Conservation (phyloP, 139 green algal genomes). For the Chlamydomonas sphaeroides region DNA sequence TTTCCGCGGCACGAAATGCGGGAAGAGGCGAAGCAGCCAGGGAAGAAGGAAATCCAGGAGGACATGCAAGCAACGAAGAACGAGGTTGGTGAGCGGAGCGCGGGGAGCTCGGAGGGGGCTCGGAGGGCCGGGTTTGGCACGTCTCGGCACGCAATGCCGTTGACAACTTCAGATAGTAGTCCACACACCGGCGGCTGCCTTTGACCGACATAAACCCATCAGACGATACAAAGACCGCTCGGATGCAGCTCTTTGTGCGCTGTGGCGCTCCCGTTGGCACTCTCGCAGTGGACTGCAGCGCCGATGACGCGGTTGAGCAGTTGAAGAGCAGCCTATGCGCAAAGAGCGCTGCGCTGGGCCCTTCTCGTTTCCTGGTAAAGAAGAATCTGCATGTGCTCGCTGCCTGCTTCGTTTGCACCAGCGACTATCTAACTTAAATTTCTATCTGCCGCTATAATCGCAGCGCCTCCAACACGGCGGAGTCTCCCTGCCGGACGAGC, state of each 20-base stretch:
- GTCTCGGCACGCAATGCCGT: no score
- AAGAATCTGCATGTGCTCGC: not conserved
- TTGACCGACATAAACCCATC: no score
- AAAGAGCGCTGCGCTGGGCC: not conserved
- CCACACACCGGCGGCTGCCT: no score
- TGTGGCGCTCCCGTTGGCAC: slow-evolving; percentile 30
- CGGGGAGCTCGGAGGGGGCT: no score
- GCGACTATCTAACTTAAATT: not conserved
- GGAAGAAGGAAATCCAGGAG: no score
- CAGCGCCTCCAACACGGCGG: slow-evolving; percentile 39
- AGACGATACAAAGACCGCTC: no score
- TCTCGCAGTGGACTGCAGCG: not conserved
- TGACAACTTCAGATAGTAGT: no score
- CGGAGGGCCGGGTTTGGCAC: no score
- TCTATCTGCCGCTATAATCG: not conserved
- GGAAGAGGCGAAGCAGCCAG: no score
- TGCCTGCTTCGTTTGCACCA: not conserved
- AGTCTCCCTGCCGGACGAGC: slow-evolving; percentile 28
- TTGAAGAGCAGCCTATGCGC: slow-evolving; percentile 14
- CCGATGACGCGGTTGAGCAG: not conserved
- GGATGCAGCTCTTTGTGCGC: slow-evolving; percentile 51
- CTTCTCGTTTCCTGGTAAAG: slow-evolving; percentile 25
- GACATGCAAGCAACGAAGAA: no score
- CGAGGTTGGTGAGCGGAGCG: no score
- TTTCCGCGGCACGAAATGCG: no score